A percentile compares a stretch with the other conserved stretches of the same genome.
Conservation (phyloP, 345 rosid genomes). For the Viola odorata region DNA sequence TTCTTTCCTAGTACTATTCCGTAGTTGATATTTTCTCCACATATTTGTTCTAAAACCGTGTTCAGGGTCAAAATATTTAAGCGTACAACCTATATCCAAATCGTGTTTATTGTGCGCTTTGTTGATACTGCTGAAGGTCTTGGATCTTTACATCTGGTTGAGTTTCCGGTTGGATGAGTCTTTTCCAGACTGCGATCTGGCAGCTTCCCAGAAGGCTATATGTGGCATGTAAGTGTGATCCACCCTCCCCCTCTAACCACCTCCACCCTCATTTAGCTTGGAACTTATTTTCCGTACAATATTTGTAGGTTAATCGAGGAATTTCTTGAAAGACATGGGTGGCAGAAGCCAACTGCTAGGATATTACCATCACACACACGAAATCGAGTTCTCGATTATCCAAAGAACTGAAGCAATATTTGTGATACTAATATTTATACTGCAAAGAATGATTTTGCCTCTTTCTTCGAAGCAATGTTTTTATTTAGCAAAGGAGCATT, state of each 20-base stretch:
- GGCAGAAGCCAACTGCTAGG: conserved; percentile 34
- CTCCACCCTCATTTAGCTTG: background rate
- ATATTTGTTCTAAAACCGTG: no score
- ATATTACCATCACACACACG: conserved; percentile 8
- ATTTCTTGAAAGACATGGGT: conserved; percentile 56
- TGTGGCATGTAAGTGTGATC: conserved; percentile 62
- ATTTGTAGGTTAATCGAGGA: conserved; percentile 76
- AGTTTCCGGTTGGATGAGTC: conserved; percentile 78
- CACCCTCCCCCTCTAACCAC: background rate
- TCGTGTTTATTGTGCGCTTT: conserved; percentile 15
- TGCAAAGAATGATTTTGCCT: background rate
- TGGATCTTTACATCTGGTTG: conserved; percentile 93
- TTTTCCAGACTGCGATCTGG: conserved; percentile 72
- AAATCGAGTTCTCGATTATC: conserved; percentile 16
- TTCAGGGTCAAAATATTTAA: no score
- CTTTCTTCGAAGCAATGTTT: background rate
- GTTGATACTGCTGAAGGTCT: conserved; percentile 41
- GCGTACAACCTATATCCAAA: no score
- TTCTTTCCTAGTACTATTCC: no score
- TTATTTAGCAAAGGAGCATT: no score
- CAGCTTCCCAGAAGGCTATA: conserved; percentile 70
- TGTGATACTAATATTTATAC: conserved; percentile 3
- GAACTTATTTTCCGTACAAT: background rate
- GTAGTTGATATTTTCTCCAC: no score
- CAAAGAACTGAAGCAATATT: conserved; percentile 1